phyloP scores from a whole-genome alignment of 305 asterid species.

The Fraxinus greggii region DNA sequence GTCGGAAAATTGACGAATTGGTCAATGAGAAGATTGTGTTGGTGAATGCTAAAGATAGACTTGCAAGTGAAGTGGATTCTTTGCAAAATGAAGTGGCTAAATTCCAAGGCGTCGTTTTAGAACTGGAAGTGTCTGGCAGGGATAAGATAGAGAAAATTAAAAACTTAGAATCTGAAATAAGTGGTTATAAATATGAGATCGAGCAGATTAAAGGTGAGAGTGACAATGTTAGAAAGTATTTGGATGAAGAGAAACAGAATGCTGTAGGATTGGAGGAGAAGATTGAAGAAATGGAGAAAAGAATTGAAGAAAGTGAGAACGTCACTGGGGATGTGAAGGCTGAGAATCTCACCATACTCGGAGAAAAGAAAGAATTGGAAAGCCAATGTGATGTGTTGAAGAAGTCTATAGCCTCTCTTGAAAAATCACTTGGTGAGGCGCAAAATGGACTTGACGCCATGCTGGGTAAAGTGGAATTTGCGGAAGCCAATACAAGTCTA shows the following conservation, averaged over 20 bases:
- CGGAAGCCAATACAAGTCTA: conserved; percentile 34
- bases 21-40: conserved; percentile 38
- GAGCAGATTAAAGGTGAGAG: conserved; percentile 44
- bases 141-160: conserved; percentile 35
- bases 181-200: conserved; percentile 27
- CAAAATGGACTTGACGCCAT: conserved; percentile 34
- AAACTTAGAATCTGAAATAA: conserved; percentile 47
- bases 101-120: conserved; percentile 30
- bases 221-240: conserved; percentile 30
- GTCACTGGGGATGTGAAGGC: conserved; percentile 39
- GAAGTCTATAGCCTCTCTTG: conserved; percentile 41
- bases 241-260: conserved; percentile 45
- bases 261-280: conserved; percentile 30
- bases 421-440: conserved; percentile 30
- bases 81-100: conserved; percentile 42
- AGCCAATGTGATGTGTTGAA: conserved; percentile 34
- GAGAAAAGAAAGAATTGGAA: conserved; percentile 46
- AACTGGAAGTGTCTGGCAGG: conserved; percentile 35
- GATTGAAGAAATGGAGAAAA: conserved; percentile 45
- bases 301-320: conserved; percentile 28
- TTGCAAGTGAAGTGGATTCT: conserved; percentile 38
- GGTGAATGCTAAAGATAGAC: conserved; percentile 39
- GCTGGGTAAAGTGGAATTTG: conserved; percentile 42
- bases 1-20: conserved; percentile 33
- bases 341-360: conserved; percentile 32